Conservation (phyloP, 2,329 filamentous ascomycete species). For the Fusarium sororula region DNA sequence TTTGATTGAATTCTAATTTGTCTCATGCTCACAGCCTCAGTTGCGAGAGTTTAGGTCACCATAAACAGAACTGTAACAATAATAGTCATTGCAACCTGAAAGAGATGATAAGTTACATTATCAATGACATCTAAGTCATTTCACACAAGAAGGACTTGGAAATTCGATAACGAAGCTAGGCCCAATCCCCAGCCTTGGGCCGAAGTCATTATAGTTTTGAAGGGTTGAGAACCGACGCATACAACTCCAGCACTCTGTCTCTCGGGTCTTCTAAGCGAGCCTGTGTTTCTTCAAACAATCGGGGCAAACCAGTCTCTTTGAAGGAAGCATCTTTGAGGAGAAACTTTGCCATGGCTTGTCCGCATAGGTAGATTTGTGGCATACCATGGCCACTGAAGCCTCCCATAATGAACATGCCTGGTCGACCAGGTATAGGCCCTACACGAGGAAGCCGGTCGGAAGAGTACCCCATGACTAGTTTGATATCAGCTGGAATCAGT, state of each 20-base stretch:
- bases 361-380: background rate
- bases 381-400: background rate
- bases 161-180: too few species aligned
- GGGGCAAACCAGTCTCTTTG: background rate
- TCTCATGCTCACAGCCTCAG: too few species aligned
- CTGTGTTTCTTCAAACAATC: background rate
- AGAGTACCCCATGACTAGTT: background rate
- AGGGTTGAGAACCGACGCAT: background rate
- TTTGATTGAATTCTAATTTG: too few species aligned
- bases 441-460: background rate
- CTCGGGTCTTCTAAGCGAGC: background rate
- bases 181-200: fast-evolving
- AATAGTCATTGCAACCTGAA: too few species aligned
- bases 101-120: too few species aligned
- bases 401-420: background rate
- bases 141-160: too few species aligned
- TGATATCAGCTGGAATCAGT: fast-evolving
- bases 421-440: background rate
- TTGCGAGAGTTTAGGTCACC: too few species aligned
- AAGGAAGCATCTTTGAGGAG: background rate
- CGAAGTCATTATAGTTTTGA: background rate
- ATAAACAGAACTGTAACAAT: too few species aligned
- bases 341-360: background rate
- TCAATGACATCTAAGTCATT: too few species aligned
- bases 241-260: background rate